These are phyloP conservation scores for Rhizomucor pusillus DNA, from an alignment of 371 early-diverging fungal genomes.

Conservation along the genomic window DNA sequence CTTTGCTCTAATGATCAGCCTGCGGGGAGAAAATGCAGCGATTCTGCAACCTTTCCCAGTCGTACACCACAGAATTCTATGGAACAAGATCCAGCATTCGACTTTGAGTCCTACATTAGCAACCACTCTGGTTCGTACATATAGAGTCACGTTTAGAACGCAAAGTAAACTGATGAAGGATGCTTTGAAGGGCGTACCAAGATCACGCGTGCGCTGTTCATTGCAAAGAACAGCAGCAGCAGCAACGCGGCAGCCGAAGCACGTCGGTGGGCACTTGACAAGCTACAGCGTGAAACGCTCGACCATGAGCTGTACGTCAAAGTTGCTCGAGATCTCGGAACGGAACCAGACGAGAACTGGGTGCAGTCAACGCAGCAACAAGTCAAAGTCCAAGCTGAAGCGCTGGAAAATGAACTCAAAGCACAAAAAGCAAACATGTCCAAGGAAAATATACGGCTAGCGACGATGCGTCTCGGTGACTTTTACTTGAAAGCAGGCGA, in stretches of 20 bases:
- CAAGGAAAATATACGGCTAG: conserved; percentile 82
- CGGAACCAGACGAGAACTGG: conserved; percentile 57
- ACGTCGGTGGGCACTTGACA: conserved; percentile 55
- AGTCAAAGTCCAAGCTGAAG: conserved; percentile 49
- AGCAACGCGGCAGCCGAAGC: conserved; percentile 67
- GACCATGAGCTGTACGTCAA: conserved; percentile 52
- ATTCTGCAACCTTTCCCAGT: background rate
- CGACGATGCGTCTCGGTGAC: conserved; percentile 55
- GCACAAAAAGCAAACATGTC: conserved; percentile 67
- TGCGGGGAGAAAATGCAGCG: too few relatives aligned
- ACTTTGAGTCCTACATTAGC: conserved; percentile 69
- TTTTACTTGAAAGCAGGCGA: conserved; percentile 74
- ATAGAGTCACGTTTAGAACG: too few relatives aligned
- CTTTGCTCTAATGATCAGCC: too few relatives aligned
- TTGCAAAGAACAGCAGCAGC: conserved; percentile 73
- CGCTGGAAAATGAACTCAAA: conserved; percentile 72
- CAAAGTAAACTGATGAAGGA: too few relatives aligned
- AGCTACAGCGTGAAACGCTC: conserved; percentile 50
- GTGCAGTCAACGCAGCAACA: conserved; percentile 46
- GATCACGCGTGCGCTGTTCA: conserved; percentile 71
- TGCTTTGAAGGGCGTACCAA: conserved; percentile 57
- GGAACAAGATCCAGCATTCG: conserved; percentile 32
- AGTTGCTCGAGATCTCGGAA: conserved; percentile 22
- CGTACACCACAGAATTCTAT: background rate
- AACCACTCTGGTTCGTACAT: conserved; percentile 73